Evolutionary conservation across 202 grass and related monocot genomes (phyloP).

Genomic region (Schoenoplectus triqueter): DNA sequence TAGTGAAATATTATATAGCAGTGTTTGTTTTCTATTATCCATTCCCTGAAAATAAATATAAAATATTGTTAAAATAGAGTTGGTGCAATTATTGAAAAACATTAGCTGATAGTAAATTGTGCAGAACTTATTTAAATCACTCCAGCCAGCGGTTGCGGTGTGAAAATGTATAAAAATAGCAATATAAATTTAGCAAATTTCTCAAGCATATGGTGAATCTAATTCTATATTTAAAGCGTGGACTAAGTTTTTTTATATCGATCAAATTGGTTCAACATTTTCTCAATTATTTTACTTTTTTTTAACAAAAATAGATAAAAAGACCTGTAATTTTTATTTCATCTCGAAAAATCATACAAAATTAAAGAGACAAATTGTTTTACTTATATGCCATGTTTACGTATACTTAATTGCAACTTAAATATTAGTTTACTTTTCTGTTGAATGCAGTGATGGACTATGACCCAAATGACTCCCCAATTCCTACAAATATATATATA

Average conservation of each 20-base stretch:
- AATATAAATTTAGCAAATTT: conserved; percentile 17
- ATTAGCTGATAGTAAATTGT: neutral
- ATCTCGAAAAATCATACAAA: no score
- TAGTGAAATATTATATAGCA: conserved; percentile 14
- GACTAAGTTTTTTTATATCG: neutral
- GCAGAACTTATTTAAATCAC: neutral
- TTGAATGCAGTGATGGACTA: no score
- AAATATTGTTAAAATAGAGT: neutral
- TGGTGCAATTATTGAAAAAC: neutral
- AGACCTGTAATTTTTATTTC: no score
- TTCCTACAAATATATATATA: no score
- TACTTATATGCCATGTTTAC: no score
- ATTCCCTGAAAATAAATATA: neutral
- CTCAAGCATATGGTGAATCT: neutral
- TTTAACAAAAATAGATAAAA: no score
- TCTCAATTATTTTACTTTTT: no score
- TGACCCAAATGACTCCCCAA: no score
- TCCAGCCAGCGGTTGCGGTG: neutral
- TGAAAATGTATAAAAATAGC: neutral
- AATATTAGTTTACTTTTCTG: no score
- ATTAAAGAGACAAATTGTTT: no score
- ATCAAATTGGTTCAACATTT: conserved; percentile 3
- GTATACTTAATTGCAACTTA: no score
- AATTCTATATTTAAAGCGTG: neutral
- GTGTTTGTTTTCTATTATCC: conserved; percentile 30